Evolutionary conservation across 2,329 filamentous ascomycete species (phyloP).

Genomic region (Epichloe sibirici): DNA sequence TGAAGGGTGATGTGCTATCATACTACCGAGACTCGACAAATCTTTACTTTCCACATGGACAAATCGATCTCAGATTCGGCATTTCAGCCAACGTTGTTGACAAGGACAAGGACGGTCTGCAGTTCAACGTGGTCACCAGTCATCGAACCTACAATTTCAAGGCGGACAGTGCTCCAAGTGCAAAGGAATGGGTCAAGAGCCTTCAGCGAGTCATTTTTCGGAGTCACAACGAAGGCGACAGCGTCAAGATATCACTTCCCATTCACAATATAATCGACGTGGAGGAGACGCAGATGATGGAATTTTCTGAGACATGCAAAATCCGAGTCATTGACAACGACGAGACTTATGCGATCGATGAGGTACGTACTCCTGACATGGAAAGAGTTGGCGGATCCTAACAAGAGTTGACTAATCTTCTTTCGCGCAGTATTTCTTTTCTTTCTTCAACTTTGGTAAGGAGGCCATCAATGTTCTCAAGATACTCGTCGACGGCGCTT

Average conservation of each 20-base stretch:
- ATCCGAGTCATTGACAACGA: conserved; percentile 86
- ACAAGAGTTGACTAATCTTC: conserved; percentile 1
- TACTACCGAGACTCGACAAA: conserved; percentile 80
- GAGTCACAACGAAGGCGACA: conserved; percentile 91
- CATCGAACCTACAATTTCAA: conserved; percentile 76
- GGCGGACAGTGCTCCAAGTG: conserved; percentile 76
- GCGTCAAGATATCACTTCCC: conserved; percentile 88
- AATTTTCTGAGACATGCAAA: conserved; percentile 89
- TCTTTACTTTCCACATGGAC: conserved; percentile 81
- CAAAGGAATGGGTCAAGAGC: conserved; percentile 92
- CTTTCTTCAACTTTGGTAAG: conserved; percentile 77
- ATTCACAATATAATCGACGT: conserved; percentile 84
- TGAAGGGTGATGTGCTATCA: conserved; percentile 83
- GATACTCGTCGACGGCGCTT: conserved; percentile 55
- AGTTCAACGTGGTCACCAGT: conserved; percentile 73
- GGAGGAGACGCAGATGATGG: conserved; percentile 80
- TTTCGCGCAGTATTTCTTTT: conserved; percentile 73
- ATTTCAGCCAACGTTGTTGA: conserved; percentile 74
- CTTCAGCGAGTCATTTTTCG: conserved; percentile 91
- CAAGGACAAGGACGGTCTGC: conserved; percentile 62
- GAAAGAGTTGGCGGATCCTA: not conserved
- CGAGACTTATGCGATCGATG: conserved; percentile 89
- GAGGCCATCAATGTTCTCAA: conserved; percentile 73
- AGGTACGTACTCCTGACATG: conserved; percentile 38
- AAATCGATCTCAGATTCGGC: conserved; percentile 84